A percentile compares a stretch with the other conserved stretches of the same genome.
These are phyloP conservation scores for Umbelopsis sp. DNA, from an alignment of 192 early-diverging fungal species.

Conservation along the genomic window DNA sequence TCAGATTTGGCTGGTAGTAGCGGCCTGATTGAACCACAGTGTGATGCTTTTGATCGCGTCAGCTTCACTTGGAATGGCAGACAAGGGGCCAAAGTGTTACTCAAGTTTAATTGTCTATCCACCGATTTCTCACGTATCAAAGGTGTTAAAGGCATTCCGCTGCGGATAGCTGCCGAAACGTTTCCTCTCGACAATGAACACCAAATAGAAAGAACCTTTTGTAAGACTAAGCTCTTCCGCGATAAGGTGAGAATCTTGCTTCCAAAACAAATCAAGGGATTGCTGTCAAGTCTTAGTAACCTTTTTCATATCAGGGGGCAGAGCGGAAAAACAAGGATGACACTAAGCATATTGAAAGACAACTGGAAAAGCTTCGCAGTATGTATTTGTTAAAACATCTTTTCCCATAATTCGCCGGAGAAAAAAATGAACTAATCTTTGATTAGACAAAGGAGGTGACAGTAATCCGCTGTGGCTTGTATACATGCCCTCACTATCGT, in stretches of 20 bases:
- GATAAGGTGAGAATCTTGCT: slow-evolving; percentile 57
- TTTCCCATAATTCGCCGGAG: not conserved
- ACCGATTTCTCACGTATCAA: slow-evolving; percentile 82
- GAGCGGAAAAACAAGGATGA: slow-evolving; percentile 85
- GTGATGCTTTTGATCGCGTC: slow-evolving; percentile 67
- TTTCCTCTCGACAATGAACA: slow-evolving; percentile 29
- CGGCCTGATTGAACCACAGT: slow-evolving; percentile 60
- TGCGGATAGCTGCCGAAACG: slow-evolving; percentile 57
- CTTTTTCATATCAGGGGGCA: slow-evolving; percentile 52
- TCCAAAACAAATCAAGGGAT: not conserved
- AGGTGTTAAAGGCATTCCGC: slow-evolving; percentile 77
- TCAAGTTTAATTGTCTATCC: slow-evolving; percentile 76
- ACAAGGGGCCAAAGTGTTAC: slow-evolving; percentile 62
- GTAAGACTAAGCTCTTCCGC: slow-evolving; percentile 73
- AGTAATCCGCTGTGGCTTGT: slow-evolving; percentile 48
- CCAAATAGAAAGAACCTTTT: slow-evolving; percentile 59
- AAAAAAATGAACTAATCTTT: not conserved
- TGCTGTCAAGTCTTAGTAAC: not conserved
- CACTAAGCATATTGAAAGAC: slow-evolving; percentile 71
- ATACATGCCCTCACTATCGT: slow-evolving; percentile 7
- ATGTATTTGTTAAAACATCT: not conserved
- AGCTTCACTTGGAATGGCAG: slow-evolving; percentile 73
- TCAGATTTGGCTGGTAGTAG: not conserved
- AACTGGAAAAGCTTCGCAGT: slow-evolving; percentile 64
- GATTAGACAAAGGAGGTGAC: slow-evolving; percentile 43